Evolutionary conservation across 495 filamentous ascomycete genomes (phyloP), one percentile per base, ranked within the genome.

Genomic region (Bombardia bombarda): DNA sequence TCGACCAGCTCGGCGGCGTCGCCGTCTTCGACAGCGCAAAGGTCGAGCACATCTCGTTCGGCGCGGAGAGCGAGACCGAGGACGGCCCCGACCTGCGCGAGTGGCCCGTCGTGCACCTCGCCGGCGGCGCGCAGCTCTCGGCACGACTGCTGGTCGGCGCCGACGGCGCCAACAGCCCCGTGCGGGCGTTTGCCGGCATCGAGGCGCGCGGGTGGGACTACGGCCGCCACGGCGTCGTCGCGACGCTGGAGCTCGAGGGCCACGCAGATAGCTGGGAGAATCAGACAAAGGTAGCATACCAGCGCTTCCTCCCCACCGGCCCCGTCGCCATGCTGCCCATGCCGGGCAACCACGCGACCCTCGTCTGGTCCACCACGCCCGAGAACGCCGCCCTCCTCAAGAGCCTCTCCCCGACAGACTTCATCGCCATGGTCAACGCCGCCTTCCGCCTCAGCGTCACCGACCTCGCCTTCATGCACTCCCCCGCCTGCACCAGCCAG

Each of bases 321-420:
- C 90, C 92, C 0, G 78, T 97, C 34, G 92, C 92, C 5, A 77
- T 97, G 51, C 75, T 99, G 2, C 90, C 92, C 7, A 69, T 97
- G 1, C 92, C 92, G 3, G 83, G 83, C 13, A 83, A 86, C 49
- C 76, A 77, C 50, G 79, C 87, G 4, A 86, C 87, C 0, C 70
- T 99, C 0, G 92, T 99, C 24, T 99, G 92, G 92, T 90, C 86
- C 0, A 95, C 92, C 3, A 86, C 82, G 1, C 80, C 86, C 18
- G 62, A 75, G 28, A 75, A 89, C 47, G 90, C 93, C 5, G 73
- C 84, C 9, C 73, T 80, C 33, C 75, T 99, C 25, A 96, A 95
- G 65, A 74, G 74, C 7, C 68, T 97, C 13, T 67, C 79, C 1
- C 44, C 74, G 0, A 65, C 69, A 8, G 83, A 93, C 52, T 93